These are phyloP conservation scores for Aspergillus ochraceoroseus DNA, from an alignment of 2,329 filamentous ascomycete genomes.

Conservation along the genomic window DNA sequence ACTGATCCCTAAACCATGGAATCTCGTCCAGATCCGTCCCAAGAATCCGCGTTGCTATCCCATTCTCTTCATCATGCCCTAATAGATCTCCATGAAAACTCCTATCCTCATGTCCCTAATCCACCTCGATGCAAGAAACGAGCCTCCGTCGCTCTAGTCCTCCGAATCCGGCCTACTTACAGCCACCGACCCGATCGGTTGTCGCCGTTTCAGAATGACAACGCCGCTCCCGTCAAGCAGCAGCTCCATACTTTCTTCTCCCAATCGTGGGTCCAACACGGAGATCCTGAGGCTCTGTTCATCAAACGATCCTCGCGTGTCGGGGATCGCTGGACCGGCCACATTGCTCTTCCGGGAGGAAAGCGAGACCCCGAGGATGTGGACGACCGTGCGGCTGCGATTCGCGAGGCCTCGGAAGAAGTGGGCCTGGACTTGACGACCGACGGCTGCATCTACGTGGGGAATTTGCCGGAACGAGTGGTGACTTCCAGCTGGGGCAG, in stretches of 20 bases:
- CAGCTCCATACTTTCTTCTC: conserved; percentile 56
- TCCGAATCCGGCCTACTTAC: conserved; percentile 58
- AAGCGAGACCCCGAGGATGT: conserved; percentile 61
- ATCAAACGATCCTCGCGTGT: conserved; percentile 63
- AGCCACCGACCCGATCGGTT: conserved; percentile 47
- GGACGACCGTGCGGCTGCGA: conserved; percentile 58
- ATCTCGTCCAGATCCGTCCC: conserved; percentile 1
- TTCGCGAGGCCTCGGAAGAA: conserved; percentile 62
- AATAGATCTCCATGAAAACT: conserved; percentile 31
- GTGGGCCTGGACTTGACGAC: conserved; percentile 58
- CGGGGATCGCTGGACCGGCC: conserved; percentile 65
- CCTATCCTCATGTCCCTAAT: conserved; percentile 44
- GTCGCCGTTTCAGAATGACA: conserved; percentile 18
- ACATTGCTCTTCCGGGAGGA: conserved; percentile 64
- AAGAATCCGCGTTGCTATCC: conserved; percentile 19
- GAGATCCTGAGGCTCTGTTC: conserved; percentile 64
- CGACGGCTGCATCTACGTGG: conserved; percentile 47
- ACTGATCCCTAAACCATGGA: no score
- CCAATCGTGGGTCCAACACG: conserved; percentile 61
- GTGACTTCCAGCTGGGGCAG: conserved; percentile 65
- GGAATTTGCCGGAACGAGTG: conserved; percentile 61
- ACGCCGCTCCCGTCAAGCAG: conserved; percentile 31
- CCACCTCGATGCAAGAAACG: conserved; percentile 51
- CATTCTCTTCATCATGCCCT: conserved; percentile 32
- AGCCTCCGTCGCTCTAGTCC: conserved; percentile 61